phyloP scores from a whole-genome alignment of 345 rosid genomes.

The Euphorbia lathyris region DNA sequence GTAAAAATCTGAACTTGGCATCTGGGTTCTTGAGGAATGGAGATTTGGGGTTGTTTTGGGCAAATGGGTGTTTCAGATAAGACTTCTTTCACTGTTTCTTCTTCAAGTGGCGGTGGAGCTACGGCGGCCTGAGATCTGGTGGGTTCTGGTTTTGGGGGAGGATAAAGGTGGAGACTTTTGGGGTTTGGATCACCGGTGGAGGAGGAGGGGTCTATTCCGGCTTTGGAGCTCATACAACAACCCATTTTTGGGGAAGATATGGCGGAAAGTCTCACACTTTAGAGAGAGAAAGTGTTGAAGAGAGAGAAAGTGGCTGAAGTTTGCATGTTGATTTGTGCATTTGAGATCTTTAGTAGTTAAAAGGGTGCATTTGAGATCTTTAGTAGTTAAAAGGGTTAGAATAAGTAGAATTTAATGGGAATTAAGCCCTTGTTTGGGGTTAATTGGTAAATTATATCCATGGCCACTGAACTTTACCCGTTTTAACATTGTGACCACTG shows the following conservation, averaged over 20 bases:
- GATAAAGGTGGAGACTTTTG: not conserved
- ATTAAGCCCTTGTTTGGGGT: too few species aligned
- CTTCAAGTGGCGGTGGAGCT: conserved; percentile 38
- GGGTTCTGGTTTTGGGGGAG: conserved; percentile 26
- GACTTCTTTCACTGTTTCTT: conserved; percentile 72
- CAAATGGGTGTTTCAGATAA: conserved; percentile 45
- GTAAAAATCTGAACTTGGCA: conserved; percentile 17
- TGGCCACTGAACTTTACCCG: too few species aligned
- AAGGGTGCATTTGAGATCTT: not conserved
- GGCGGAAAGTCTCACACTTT: too few species aligned
- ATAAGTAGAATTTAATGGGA: not conserved
- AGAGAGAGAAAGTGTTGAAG: not conserved
- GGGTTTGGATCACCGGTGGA: not conserved
- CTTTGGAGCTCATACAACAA: conserved; percentile 44
- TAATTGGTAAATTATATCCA: too few species aligned
- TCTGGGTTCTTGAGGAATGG: conserved; percentile 11
- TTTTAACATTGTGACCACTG: too few species aligned
- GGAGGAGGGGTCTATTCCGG: conserved; percentile 11
- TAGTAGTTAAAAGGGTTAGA: not conserved
- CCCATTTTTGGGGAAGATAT: conserved; percentile 7
- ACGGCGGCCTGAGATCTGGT: not conserved
- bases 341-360: not conserved
- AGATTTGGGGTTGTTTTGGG: conserved; percentile 6
- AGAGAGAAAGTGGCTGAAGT: not conserved
- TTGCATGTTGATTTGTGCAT: not conserved